Evolutionary conservation across 805 yeast genomes (phyloP).

Genomic region (Wickerhamomyces chaumierensis): DNA sequence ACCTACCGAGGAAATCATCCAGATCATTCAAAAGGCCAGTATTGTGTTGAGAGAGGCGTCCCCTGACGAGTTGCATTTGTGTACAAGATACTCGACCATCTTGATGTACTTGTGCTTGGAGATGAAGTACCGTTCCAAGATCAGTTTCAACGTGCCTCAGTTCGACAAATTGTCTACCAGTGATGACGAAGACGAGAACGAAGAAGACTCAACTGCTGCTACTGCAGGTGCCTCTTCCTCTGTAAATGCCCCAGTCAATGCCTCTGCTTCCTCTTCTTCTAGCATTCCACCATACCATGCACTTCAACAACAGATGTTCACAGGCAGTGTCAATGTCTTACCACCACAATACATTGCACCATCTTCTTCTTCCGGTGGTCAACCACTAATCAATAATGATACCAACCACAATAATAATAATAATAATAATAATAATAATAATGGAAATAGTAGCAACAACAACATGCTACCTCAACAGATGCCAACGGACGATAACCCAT

Average conservation of each 20-base stretch:
- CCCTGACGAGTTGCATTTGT: constrained; percentile 81
- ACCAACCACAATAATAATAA: too few species aligned
- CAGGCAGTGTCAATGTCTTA: too few species aligned
- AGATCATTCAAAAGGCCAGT: constrained; percentile 61
- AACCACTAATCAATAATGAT: too few species aligned
- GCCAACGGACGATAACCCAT: background rate
- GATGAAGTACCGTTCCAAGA: constrained; percentile 39
- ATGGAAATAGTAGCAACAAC: constrained; percentile 6
- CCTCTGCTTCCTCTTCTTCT: too few species aligned
- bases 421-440: background rate
- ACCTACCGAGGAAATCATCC: constrained; percentile 59
- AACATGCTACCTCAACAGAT: constrained; percentile 4
- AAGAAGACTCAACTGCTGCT: constrained; percentile 1
- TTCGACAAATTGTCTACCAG: constrained; percentile 14
- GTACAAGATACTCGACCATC: constrained; percentile 69
- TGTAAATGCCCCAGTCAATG: too few species aligned
- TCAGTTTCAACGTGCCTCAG: constrained; percentile 18
- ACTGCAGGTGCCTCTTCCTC: background rate
- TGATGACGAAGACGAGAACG: constrained; percentile 13
- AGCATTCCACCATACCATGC: too few species aligned
- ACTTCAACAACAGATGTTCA: constrained; percentile 1
- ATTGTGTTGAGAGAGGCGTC: constrained; percentile 67
- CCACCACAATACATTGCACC: too few species aligned
- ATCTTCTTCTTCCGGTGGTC: too few species aligned
- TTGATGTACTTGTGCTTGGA: constrained; percentile 68